These are phyloP conservation scores for Begonia peltatifolia DNA, from an alignment of 306 rosid species.

Conservation along the genomic window DNA sequence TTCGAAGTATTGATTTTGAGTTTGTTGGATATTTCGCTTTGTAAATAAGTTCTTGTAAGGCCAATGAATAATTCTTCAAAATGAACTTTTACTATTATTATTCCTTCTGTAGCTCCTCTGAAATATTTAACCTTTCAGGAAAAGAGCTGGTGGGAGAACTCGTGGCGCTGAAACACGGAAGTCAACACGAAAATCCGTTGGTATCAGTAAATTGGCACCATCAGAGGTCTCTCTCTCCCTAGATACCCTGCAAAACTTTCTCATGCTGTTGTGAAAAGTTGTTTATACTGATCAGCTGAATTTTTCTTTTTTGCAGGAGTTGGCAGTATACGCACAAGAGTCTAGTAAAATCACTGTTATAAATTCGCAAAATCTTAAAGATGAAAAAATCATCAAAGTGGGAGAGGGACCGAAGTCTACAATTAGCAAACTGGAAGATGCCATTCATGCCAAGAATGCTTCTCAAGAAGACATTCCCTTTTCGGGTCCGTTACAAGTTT, in stretches of 20 bases:
- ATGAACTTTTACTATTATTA: too few relatives aligned
- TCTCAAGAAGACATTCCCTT: conserved; percentile 84
- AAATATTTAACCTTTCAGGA: conserved; percentile 31
- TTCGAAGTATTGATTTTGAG: too few relatives aligned
- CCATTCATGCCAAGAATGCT: conserved; percentile 49
- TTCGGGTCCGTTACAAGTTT: conserved; percentile 82
- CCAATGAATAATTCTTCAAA: too few relatives aligned
- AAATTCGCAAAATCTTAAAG: conserved; percentile 28
- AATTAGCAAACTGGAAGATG: conserved; percentile 44
- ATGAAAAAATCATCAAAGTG: conserved; percentile 19
- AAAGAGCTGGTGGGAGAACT: conserved; percentile 52
- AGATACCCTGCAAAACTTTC: conserved; percentile 4
- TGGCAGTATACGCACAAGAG: conserved; percentile 27
- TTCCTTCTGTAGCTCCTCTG: too few relatives aligned
- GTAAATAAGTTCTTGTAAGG: too few relatives aligned
- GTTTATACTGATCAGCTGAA: too few relatives aligned
- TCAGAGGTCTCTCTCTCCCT: conserved; percentile 37
- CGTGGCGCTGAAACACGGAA: conserved; percentile 65
- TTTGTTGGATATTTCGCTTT: too few relatives aligned
- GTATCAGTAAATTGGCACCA: conserved; percentile 66
- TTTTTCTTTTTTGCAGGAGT: conserved; percentile 36
- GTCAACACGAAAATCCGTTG: conserved; percentile 60
- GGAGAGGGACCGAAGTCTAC: conserved; percentile 38
- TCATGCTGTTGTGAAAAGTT: too few relatives aligned
- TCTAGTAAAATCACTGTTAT: conserved; percentile 18